Evolutionary conservation across 2,329 filamentous ascomycete species (phyloP), one percentile per base, ranked within the genome.

Genomic region (Xylariaceae sp.): DNA sequence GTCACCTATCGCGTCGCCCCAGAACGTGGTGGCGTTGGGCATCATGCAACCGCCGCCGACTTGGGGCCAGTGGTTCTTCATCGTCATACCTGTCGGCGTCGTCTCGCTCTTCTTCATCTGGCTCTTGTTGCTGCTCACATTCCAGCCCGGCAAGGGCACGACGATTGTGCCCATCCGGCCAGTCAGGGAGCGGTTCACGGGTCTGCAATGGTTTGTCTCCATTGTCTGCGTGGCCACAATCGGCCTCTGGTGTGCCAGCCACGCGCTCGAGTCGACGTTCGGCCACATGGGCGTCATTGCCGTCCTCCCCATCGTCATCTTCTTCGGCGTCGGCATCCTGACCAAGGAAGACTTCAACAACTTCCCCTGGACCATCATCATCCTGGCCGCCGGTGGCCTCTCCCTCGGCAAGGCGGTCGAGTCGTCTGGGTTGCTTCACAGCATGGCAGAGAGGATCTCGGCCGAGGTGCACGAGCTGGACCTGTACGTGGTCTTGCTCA

Each of bases 311-410:
- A 83, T 98, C 36, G 85, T 94, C 3, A 72, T 96, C 29, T 98
- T 98, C 74, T 98, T 98, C 55, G 92, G 92, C 38, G 89, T 88
- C 2, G 92, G 92, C 9, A 90, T 97, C 50, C 72, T 98, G 21
- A 97, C 89, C 34, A 98, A 97, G 66, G 92, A 97, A 65, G 92
- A 98, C 66, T 98, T 98, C 61, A 98, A 98, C 71, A 98, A 98
- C 64, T 98, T 98, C 64, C 83, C 96, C 27, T 98, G 92, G 92
- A 98, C 94, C 14, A 98, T 98, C 64, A 96, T 98, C 64, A 97
- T 98, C 56, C 81, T 98, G 14, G 92, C 92, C 0, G 90, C 92
- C 0, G 92, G 92, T 32, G 92, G 92, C 6, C 69, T 98, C 23
- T 88, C 88, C 1, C 78, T 98, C 0, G 92, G 92, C 40, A 96